phyloP scores from a whole-genome alignment of 106 monocot species.

The Dendrobium chrysotoxum region DNA sequence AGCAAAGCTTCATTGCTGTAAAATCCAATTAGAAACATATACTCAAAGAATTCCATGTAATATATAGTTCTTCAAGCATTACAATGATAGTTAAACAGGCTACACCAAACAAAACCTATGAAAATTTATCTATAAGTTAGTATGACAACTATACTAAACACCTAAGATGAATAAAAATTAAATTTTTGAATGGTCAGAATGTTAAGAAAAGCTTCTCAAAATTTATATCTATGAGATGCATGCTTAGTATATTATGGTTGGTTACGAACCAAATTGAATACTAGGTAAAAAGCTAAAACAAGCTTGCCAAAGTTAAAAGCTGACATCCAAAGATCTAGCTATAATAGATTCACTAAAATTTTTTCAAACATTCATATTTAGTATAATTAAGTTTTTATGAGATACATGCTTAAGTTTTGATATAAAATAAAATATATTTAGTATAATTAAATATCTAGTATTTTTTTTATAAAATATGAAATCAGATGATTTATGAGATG shows the following conservation, averaged over 20 bases:
- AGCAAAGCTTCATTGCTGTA: constrained; percentile 91
- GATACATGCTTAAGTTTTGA: too few relatives aligned
- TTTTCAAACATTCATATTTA: too few relatives aligned
- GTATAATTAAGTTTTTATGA: too few relatives aligned
- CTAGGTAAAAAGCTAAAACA: not conserved
- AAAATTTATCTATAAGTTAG: not conserved
- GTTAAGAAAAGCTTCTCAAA: too few relatives aligned
- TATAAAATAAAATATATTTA: too few relatives aligned
- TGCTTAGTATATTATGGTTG: not conserved
- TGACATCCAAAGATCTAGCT: too few relatives aligned
- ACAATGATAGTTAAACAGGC: not conserved
- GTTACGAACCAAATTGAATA: too few relatives aligned
- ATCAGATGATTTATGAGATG: too few relatives aligned
- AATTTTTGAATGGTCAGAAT: not conserved
- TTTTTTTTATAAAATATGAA: too few relatives aligned
- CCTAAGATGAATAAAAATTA: not conserved
- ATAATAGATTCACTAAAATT: too few relatives aligned
- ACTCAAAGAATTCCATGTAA: not conserved
- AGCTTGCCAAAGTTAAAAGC: not conserved
- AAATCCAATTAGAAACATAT: not conserved
- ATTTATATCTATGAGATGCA: too few relatives aligned
- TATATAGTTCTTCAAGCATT: not conserved
- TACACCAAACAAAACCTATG: not conserved
- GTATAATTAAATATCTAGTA: too few relatives aligned
- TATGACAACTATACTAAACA: not conserved